Conservation (phyloP, 1,284 basidiomycete species). For the Malassezia caprae region DNA sequence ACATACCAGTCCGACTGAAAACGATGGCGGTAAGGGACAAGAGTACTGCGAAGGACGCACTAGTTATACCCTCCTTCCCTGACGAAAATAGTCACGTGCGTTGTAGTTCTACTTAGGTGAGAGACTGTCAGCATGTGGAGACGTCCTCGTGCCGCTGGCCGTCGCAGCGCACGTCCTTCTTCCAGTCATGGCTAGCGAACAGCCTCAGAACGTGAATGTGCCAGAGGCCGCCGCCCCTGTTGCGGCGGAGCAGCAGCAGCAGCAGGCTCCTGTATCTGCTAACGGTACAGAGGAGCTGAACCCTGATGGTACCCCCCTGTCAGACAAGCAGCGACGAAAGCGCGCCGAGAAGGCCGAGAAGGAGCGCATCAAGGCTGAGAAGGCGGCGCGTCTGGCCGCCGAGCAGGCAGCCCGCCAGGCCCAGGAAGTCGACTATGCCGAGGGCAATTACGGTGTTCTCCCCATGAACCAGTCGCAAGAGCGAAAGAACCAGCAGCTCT, state of each 20-base stretch:
- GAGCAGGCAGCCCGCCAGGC: conserved; percentile 65
- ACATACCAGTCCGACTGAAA: conserved; percentile 14
- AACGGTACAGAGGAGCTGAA: conserved; percentile 11
- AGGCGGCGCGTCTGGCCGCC: conserved; percentile 70
- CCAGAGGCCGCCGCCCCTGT: background rate
- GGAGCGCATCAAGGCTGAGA: conserved; percentile 57
- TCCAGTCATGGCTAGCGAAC: conserved; percentile 13
- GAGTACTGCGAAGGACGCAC: background rate
- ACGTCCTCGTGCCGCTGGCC: background rate
- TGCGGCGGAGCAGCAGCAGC: background rate
- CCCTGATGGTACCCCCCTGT: conserved; percentile 52
- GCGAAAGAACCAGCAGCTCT: conserved; percentile 51
- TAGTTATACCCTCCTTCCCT: background rate
- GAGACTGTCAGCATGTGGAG: conserved; percentile 12
- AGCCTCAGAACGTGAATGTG: conserved; percentile 1
- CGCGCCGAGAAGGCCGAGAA: conserved; percentile 85
- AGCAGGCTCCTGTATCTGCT: background rate
- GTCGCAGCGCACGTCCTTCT: conserved; percentile 6
- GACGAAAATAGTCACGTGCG: conserved; percentile 13
- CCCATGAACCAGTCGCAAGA: conserved; percentile 85
- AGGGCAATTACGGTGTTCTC: conserved; percentile 76
- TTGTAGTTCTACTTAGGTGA: conserved; percentile 13
- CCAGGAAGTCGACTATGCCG: conserved; percentile 71
- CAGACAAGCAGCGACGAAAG: conserved; percentile 88
- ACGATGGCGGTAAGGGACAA: conserved; percentile 14